Evolutionary conservation across 495 filamentous ascomycete species (phyloP).

Genomic region (Friedmanniomyces endolithicus): DNA sequence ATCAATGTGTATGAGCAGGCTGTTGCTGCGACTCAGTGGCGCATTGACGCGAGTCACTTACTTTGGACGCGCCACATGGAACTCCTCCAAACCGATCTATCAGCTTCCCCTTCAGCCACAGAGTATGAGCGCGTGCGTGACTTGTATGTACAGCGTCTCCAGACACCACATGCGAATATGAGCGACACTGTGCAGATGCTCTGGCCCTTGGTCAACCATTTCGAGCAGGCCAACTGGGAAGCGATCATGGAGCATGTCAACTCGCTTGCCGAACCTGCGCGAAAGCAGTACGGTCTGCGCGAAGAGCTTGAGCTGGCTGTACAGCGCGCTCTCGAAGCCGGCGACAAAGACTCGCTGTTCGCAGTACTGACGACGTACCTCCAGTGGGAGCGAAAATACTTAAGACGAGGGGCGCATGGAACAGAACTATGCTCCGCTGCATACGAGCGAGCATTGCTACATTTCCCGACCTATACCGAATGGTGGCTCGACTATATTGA

Average conservation of each 20-base stretch:
- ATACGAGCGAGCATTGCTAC: constrained; percentile 60
- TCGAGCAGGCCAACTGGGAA: constrained; percentile 66
- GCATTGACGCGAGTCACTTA: constrained; percentile 69
- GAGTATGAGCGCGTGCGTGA: constrained; percentile 52
- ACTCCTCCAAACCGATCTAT: constrained; percentile 48
- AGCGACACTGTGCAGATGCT: constrained; percentile 72
- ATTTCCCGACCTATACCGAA: constrained; percentile 54
- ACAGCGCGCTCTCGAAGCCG: constrained; percentile 42
- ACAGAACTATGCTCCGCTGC: constrained; percentile 41
- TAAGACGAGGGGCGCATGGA: constrained; percentile 45
- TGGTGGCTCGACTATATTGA: constrained; percentile 76
- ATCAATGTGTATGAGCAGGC: constrained; percentile 69
- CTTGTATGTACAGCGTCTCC: constrained; percentile 61
- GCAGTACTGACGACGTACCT: constrained; percentile 60
- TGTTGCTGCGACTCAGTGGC: constrained; percentile 64
- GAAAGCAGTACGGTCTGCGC: constrained; percentile 53
- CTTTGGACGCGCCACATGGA: constrained; percentile 78
- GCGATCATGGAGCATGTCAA: constrained; percentile 62
- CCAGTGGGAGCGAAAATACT: constrained; percentile 59
- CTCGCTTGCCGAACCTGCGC: constrained; percentile 50
- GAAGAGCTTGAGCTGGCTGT: constrained; percentile 62
- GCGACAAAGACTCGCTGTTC: constrained; percentile 47
- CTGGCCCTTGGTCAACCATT: constrained; percentile 66
- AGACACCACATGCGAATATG: constrained; percentile 72
- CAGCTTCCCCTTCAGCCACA: constrained; percentile 42